Base-by-base conservation (phyloP, 2,329 filamentous ascomycete genomes). In the Aspergillus pseudoglaucus region DNA sequence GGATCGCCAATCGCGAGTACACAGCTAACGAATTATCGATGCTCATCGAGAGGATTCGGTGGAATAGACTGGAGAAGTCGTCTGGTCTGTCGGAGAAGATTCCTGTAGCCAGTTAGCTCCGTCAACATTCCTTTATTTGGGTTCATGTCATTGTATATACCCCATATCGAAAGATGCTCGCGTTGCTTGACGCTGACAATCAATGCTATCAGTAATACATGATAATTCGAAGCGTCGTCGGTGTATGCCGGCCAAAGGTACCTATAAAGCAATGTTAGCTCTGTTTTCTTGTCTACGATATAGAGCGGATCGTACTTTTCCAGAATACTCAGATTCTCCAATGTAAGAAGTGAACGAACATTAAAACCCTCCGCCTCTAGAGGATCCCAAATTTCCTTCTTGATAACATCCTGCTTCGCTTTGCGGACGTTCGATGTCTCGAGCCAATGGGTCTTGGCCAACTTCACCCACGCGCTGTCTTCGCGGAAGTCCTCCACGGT, bases 181-280 rank as follows among this genome's bases (percentile, higher is more conserved):
- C 88, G 82, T 62, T 85, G 82, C 74, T 96, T 97, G 50, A 90
- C 84, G 66, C 91, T 95, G 53, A 87, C 80, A 60, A 98, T 84
- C 53, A 96, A 70, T 14, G 87, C 87, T 61, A 97, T 83, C 53
- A 98, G 76, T 30, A 97, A 75, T 46, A 96, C 85, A 66, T 98
- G 91, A 61, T 90, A 85, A 66, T 98, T 94, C 27, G 91, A 95
- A 3, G 89, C 83, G 60, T 93, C 84, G 54, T 95, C 88, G 10
- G 80, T 83, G 66, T 94, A 98, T 45, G 87, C 88, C 41, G 93
- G 93, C 93, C 93, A 98, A 23, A 98, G 78, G 64, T 95, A 97
- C 63, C 88, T 88, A 51, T 49, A 42, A n/a, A 30, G 40, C 54
- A 52, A 47, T 47, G 57, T 64, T 53, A 62, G 59, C 47, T 46